Evolutionary conservation across 768 basidiomycete genomes (phyloP).

Genomic region (Megacollybia marginata): DNA sequence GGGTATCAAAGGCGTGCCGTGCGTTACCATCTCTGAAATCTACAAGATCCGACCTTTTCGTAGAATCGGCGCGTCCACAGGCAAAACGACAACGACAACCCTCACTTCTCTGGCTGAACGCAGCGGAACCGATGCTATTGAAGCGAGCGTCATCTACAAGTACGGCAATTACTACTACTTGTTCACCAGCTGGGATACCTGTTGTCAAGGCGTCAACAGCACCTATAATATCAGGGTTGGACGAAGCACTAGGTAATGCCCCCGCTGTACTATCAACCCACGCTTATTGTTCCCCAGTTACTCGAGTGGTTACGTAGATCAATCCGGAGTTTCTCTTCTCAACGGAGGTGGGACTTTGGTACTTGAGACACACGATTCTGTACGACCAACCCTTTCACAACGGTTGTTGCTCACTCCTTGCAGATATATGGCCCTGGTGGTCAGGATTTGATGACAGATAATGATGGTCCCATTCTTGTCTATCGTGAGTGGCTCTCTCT

Average conservation of each 20-base stretch:
- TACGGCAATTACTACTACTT: slow-evolving; percentile 42
- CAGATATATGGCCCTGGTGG: slow-evolving; percentile 50
- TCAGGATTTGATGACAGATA: slow-evolving; percentile 39
- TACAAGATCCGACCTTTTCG: background rate
- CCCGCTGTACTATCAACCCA: background rate
- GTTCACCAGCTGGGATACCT: slow-evolving; percentile 49
- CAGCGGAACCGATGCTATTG: slow-evolving; percentile 32
- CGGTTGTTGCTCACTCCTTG: background rate
- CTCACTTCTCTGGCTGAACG: slow-evolving; percentile 35
- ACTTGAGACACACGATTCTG: slow-evolving; percentile 34
- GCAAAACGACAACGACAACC: slow-evolving; percentile 28
- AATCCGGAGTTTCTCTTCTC: slow-evolving; percentile 31
- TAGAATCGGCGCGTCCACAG: slow-evolving; percentile 32
- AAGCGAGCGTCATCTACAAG: slow-evolving; percentile 41
- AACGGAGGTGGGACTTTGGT: slow-evolving; percentile 48
- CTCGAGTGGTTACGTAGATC: slow-evolving; percentile 39
- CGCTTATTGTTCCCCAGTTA: slow-evolving; percentile 19
- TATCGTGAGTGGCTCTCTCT: slow-evolving; percentile 33
- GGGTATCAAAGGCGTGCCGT: slow-evolving; percentile 38
- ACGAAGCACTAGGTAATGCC: slow-evolving; percentile 30
- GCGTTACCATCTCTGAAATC: slow-evolving; percentile 1
- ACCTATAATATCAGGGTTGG: slow-evolving; percentile 59
- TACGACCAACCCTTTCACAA: slow-evolving; percentile 12
- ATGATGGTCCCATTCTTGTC: slow-evolving; percentile 38
- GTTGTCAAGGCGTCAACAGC: slow-evolving; percentile 41